Conservation (phyloP, 2,329 filamentous ascomycete genomes). For the Aspergillus texensis region DNA sequence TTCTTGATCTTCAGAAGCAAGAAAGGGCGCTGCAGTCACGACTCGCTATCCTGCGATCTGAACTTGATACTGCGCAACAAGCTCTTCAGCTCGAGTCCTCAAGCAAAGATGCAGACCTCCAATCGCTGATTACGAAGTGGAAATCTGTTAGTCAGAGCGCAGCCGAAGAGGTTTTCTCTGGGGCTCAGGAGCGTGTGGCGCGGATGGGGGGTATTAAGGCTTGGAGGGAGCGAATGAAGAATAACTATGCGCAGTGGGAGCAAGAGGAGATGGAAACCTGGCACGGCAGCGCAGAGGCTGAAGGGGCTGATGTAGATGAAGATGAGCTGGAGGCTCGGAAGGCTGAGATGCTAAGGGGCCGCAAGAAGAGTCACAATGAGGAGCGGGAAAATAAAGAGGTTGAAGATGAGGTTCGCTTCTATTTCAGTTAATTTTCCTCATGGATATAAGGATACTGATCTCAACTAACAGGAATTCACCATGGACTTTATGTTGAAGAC, state of each 20-base stretch:
- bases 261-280: constrained; percentile 41
- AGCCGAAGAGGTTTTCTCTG: constrained; percentile 68
- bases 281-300: constrained; percentile 37
- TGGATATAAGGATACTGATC: background rate
- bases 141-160: constrained; percentile 60
- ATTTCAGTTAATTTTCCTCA: constrained; percentile 14
- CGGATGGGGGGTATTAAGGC: constrained; percentile 65
- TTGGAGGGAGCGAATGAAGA: constrained; percentile 55
- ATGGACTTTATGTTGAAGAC: constrained; percentile 71
- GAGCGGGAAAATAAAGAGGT: constrained; percentile 40
- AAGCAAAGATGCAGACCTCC: constrained; percentile 57
- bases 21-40: constrained; percentile 36
- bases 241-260: constrained; percentile 46
- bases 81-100: constrained; percentile 54
- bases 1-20: constrained; percentile 39
- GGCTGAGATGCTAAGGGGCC: constrained; percentile 42
- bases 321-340: constrained; percentile 35
- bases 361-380: constrained; percentile 31
- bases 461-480: constrained; percentile 59
- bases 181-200: constrained; percentile 62
- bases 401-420: constrained; percentile 36
- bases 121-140: constrained; percentile 63
- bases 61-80: constrained; percentile 57
- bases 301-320: constrained; percentile 38
- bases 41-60: constrained; percentile 34